A percentile compares a stretch with the other conserved stretches of the same genome.
phyloP scores from a whole-genome alignment of 1,284 basidiomycete genomes.

The Stereum hirsutum region DNA sequence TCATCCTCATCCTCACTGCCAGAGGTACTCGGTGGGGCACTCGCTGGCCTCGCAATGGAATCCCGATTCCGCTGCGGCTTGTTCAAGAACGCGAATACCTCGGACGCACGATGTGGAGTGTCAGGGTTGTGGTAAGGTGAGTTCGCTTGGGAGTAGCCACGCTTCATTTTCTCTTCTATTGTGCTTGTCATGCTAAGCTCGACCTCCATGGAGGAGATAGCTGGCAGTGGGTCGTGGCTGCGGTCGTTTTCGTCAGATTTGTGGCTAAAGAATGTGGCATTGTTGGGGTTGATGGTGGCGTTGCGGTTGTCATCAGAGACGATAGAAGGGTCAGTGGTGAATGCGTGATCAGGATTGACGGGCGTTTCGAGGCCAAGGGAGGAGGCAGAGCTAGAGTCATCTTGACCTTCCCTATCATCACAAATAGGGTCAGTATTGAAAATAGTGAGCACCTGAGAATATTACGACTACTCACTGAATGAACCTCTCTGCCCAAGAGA shows the following conservation, averaged over 20 bases:
- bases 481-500: conserved; percentile 72
- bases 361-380: conserved; percentile 20
- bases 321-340: conserved; percentile 12
- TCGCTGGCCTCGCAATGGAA: too few species aligned
- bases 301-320: conserved; percentile 19
- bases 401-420: conserved; percentile 10
- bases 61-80: conserved; percentile 9
- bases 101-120: conserved; percentile 12
- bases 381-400: conserved; percentile 11
- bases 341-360: conserved; percentile 17
- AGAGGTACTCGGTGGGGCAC: background rate
- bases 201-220: conserved; percentile 64
- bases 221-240: too few species aligned
- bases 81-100: conserved; percentile 14
- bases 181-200: conserved; percentile 47
- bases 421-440: background rate
- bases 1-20: background rate
- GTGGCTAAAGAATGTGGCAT: conserved; percentile 31
- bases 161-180: conserved; percentile 10
- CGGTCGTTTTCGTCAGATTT: conserved; percentile 31
- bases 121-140: background rate
- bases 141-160: conserved; percentile 2
- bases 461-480: conserved; percentile 39
- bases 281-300: conserved; percentile 31
- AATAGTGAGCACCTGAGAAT: background rate